Evolutionary conservation across 805 yeast genomes (phyloP), one percentile per base, ranked within the genome.

Genomic region (Myxozyma kluyveri): DNA sequence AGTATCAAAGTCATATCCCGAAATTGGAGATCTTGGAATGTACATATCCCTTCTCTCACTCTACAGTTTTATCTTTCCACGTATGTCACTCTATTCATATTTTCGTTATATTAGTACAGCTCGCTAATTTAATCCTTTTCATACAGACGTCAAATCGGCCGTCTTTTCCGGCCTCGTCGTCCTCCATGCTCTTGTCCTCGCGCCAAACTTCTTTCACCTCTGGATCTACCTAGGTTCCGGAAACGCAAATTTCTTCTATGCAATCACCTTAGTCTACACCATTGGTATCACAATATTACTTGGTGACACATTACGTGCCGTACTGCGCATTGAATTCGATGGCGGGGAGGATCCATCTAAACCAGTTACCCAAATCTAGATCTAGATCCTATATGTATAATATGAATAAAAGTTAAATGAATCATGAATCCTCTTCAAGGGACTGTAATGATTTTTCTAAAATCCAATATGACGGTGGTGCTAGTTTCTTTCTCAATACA

Each of bases 201-300:
- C 93, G 3, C 97, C 98, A 1, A 82, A 88, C 7, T 93, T 91
- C 67, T 89, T 89, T 71, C 88, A 88, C 67, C 78, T 93, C 54
- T 93, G 99, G 99, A 87, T 91, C 60, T 85, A 84, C 52, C 75
- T 88, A 52, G 96, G 96, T 12, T 88, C 93, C 29, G 99, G 99
- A 24, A 93, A 93, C 70, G 83, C 96, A 47, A 93, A 93, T 69
- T 93, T 93, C 73, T 93, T 89, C 72, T 93, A 91, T 72, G 96
- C 98, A 35, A 86, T 93, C 62, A 88, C 93, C 2, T 75, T 93
- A 52, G 86, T 84, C 2, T 84, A 88, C 68, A 83, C 86, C 0
- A 72, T 82, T 6, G 86, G 89, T 2, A 76, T 88, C 59, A 80
- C 82, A 0, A 67, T 86, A 27, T 73, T 87, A 2, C 63, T 89